These are phyloP conservation scores for Diaporthe vaccinii DNA, from an alignment of 2,329 filamentous ascomycete species.

Conservation along the genomic window DNA sequence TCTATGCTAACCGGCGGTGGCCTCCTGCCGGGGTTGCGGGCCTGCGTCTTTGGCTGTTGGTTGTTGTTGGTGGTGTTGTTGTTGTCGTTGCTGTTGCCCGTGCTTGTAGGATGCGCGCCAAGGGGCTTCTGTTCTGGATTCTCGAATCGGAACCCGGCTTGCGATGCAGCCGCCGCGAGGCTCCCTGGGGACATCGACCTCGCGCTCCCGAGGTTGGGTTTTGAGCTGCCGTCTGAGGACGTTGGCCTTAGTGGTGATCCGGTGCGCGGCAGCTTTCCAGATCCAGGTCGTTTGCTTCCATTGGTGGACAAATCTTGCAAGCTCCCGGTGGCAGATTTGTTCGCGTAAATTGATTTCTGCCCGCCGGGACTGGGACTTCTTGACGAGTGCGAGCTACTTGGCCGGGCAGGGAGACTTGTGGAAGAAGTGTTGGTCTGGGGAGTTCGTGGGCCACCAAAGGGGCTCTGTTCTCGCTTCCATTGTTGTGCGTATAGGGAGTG, in stretches of 20 bases:
- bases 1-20: slow-evolving; percentile 12
- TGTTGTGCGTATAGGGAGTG: slow-evolving; percentile 26
- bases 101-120: background rate
- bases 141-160: slow-evolving; percentile 26
- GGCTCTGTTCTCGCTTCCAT: slow-evolving; percentile 29
- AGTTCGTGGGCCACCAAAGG: slow-evolving; percentile 7
- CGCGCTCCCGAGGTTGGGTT: slow-evolving; percentile 12
- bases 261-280: background rate
- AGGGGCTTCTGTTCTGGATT: background rate
- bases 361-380: background rate
- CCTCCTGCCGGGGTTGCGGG: background rate
- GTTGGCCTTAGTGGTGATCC: slow-evolving; percentile 16
- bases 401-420: slow-evolving; percentile 3
- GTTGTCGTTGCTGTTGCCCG: background rate
- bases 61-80: background rate
- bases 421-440: background rate
- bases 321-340: slow-evolving; percentile 18
- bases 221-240: background rate
- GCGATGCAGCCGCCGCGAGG: slow-evolving; percentile 16
- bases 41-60: background rate
- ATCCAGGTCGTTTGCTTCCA: background rate
- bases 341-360: slow-evolving; percentile 8
- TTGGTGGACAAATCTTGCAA: slow-evolving; percentile 15
- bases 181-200: slow-evolving; percentile 14
- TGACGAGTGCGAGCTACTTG: slow-evolving; percentile 25